Conservation (phyloP, 1,284 basidiomycete genomes). For the Kalmanozyma brasiliensis region DNA sequence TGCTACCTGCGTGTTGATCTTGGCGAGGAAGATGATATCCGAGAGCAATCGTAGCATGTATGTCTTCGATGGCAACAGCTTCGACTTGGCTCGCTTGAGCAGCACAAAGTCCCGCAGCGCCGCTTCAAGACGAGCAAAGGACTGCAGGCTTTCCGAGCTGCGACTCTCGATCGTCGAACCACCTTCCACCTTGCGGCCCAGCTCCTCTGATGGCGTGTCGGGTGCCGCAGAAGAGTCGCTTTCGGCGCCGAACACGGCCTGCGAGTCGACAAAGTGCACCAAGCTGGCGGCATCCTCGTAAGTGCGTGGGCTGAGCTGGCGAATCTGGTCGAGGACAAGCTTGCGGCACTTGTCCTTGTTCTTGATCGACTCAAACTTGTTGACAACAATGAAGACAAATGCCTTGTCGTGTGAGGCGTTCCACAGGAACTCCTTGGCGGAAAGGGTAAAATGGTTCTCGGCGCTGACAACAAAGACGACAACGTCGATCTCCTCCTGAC, state of each 20-base stretch:
- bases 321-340: conserved; percentile 92
- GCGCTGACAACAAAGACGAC: conserved; percentile 98
- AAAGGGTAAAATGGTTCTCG: conserved; percentile 98
- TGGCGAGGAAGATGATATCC: conserved; percentile 87
- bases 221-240: conserved; percentile 37
- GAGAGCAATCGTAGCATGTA: conserved; percentile 88
- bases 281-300: conserved; percentile 91
- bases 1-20: conserved; percentile 87
- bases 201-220: conserved; percentile 48
- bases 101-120: conserved; percentile 93
- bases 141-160: conserved; percentile 24
- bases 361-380: conserved; percentile 95
- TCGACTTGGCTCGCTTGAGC: conserved; percentile 92
- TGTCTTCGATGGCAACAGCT: conserved; percentile 92
- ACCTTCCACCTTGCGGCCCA: conserved; percentile 40
- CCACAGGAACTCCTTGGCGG: conserved; percentile 92
- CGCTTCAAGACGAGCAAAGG: conserved; percentile 90
- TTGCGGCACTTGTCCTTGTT: conserved; percentile 94
- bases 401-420: conserved; percentile 97
- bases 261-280: conserved; percentile 96
- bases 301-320: conserved; percentile 87
- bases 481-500: conserved; percentile 98
- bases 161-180: conserved; percentile 16
- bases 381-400: conserved; percentile 97
- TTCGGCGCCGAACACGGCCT: conserved; percentile 65